These are phyloP conservation scores for Serendipita indica DNA, from an alignment of 768 basidiomycete species.

Conservation along the genomic window DNA sequence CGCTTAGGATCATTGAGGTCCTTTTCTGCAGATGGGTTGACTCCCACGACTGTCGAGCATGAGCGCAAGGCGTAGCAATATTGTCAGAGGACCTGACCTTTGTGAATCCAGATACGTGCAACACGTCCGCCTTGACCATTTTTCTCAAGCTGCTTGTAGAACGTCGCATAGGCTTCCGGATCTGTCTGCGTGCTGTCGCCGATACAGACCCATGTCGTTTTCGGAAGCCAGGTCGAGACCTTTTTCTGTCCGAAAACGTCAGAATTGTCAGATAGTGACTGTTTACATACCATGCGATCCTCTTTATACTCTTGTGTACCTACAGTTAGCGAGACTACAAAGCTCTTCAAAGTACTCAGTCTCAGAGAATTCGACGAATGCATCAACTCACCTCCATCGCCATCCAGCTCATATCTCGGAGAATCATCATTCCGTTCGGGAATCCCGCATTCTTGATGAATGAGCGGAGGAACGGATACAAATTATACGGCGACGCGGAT, in stretches of 20 bases:
- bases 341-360: not conserved
- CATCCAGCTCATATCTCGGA: constrained; percentile 1
- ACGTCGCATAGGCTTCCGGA: constrained; percentile 5
- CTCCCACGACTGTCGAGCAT: not conserved
- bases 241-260: not conserved
- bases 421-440: not conserved
- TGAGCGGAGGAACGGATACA: constrained; percentile 8
- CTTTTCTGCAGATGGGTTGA: constrained; percentile 5
- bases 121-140: not conserved
- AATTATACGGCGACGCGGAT: not conserved
- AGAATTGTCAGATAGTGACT: not conserved
- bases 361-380: too few species aligned
- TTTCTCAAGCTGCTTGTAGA: not conserved
- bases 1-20: not conserved
- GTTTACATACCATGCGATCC: not conserved
- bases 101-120: constrained; percentile 5
- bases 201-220: not conserved
- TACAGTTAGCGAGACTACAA: not conserved
- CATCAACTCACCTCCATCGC: too few species aligned
- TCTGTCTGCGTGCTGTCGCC: constrained; percentile 5
- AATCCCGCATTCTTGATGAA: not conserved
- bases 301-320: constrained; percentile 4
- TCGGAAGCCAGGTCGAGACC: not conserved
- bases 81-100: not conserved
- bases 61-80: not conserved